These are phyloP conservation scores for Gossypium mustelinum DNA, from an alignment of 345 rosid genomes.

Conservation along the genomic window DNA sequence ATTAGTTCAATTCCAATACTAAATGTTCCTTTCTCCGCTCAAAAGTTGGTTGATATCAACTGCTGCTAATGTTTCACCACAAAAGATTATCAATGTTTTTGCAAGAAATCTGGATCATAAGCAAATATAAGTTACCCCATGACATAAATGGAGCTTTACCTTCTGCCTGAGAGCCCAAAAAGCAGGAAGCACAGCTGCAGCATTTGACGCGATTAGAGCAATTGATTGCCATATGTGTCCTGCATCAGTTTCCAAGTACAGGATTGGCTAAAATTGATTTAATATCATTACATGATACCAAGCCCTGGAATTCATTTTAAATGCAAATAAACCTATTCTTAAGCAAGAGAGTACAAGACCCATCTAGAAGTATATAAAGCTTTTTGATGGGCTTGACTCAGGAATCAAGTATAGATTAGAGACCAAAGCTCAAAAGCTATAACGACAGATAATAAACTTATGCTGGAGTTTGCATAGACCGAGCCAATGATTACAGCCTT, in stretches of 20 bases:
- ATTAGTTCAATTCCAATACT: slow-evolving; percentile 10
- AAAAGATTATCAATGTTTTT: not conserved
- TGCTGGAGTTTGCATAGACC: not conserved
- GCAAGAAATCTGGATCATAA: not conserved
- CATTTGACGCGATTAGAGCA: slow-evolving; percentile 87
- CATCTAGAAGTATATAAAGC: not conserved
- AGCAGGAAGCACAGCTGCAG: slow-evolving; percentile 84
- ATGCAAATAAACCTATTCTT: slow-evolving; percentile 14
- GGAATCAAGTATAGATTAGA: not conserved
- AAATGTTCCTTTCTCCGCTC: not conserved
- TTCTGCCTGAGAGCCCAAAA: slow-evolving; percentile 84
- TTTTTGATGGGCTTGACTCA: not conserved
- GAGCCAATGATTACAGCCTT: not conserved
- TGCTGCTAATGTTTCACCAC: not conserved
- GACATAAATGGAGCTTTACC: slow-evolving; percentile 35
- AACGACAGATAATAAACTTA: not conserved
- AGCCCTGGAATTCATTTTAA: slow-evolving; percentile 7
- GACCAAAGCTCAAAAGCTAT: not conserved
- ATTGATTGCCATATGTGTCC: slow-evolving; percentile 73
- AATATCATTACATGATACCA: slow-evolving; percentile 8
- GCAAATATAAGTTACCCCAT: not conserved
- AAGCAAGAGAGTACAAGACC: not conserved
- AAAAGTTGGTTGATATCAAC: not conserved
- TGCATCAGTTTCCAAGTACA: slow-evolving; percentile 38
- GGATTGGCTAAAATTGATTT: slow-evolving; percentile 19